Percentiles rank a stretch among this genome's conserved stretches.
Evolutionary conservation across 2,329 filamentous ascomycete genomes (phyloP).

Genomic region (Pseudophaeomoniella oleicola): DNA sequence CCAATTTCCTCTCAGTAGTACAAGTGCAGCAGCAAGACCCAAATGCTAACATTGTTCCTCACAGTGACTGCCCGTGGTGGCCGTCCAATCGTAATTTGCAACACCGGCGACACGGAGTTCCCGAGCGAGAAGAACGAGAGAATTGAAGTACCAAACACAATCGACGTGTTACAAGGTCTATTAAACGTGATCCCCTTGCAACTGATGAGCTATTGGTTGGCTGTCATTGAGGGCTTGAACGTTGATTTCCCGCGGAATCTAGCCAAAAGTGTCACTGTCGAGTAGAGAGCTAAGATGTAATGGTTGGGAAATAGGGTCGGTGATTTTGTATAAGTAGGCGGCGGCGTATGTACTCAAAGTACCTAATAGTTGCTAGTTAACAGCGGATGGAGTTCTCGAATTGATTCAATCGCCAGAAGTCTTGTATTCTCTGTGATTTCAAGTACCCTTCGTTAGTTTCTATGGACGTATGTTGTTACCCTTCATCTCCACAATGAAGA

Average conservation of each 20-base stretch:
- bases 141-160: constrained; percentile 93
- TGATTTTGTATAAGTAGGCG: too few species aligned
- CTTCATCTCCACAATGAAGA: too few species aligned
- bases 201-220: constrained; percentile 97
- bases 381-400: too few species aligned
- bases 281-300: constrained; percentile 55
- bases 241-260: constrained; percentile 98
- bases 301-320: too few species aligned
- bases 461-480: too few species aligned
- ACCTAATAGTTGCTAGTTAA: too few species aligned
- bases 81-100: constrained; percentile 98
- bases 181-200: constrained; percentile 96
- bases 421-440: too few species aligned
- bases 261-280: constrained; percentile 97
- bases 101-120: constrained; percentile 79
- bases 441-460: too few species aligned
- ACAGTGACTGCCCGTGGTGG: constrained; percentile 86
- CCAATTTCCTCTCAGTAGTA: constrained; percentile 9
- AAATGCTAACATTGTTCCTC: constrained; percentile 15
- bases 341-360: too few species aligned
- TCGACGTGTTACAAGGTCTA: constrained; percentile 89
- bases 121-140: constrained; percentile 76
- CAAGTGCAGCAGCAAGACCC: too few species aligned
- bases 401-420: too few species aligned
- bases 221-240: constrained; percentile 87